Conservation (phyloP, 163 green algal genomes). For the Prototheca cutis region DNA sequence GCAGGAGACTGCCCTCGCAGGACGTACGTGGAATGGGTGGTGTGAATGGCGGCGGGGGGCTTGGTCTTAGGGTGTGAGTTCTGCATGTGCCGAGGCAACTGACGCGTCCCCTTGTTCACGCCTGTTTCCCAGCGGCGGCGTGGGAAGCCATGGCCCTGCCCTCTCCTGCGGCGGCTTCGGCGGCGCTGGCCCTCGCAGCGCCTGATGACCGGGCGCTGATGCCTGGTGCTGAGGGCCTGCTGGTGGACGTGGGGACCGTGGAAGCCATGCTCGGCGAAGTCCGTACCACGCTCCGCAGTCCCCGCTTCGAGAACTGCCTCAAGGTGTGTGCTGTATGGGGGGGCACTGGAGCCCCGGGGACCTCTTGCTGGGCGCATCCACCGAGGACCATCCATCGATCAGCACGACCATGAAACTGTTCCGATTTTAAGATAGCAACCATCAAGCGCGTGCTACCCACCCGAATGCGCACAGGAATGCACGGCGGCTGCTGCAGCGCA, state of each 20-base stretch:
- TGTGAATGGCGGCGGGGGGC: too few relatives aligned
- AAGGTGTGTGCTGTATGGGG: not conserved
- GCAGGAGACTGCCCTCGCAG: too few relatives aligned
- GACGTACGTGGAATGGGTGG: not conserved
- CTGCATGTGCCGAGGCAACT: too few relatives aligned
- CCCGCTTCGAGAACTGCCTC: not conserved
- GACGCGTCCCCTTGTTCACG: too few relatives aligned
- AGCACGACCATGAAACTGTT: too few relatives aligned
- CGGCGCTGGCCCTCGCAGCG: slow-evolving; percentile 1
- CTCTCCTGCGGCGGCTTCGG: slow-evolving; percentile 2
- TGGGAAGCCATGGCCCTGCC: slow-evolving; percentile 25
- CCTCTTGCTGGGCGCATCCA: too few relatives aligned
- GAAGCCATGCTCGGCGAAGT: slow-evolving; percentile 29
- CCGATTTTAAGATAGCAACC: too few relatives aligned
- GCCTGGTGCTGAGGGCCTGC: slow-evolving; percentile 3
- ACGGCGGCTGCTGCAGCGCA: not conserved
- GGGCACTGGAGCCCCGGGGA: too few relatives aligned
- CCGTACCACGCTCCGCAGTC: slow-evolving; percentile 12
- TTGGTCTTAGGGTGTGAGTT: not conserved
- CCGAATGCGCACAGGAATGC: not conserved
- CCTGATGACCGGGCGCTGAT: slow-evolving; percentile 28
- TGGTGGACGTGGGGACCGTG: slow-evolving; percentile 30
- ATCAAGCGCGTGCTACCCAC: not conserved
- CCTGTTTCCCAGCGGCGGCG: not conserved
- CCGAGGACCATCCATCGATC: too few relatives aligned